Evolutionary conservation across 1,139 yeast species (phyloP).

Genomic region (Cylindricascospora bacillispora): DNA sequence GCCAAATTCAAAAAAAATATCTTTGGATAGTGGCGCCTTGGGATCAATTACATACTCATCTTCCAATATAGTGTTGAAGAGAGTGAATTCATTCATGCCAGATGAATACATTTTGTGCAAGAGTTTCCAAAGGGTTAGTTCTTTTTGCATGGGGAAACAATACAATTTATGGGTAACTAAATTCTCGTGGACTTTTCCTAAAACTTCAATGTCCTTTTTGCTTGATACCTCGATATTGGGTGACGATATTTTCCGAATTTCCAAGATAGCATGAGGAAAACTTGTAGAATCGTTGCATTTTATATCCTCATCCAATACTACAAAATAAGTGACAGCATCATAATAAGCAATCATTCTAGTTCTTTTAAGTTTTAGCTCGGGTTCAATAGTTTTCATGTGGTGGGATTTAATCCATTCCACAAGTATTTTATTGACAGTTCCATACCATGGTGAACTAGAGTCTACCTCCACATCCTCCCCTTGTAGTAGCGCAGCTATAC

Average conservation of each 20-base stretch:
- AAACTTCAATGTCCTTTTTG: too few species aligned
- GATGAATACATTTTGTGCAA: conserved; percentile 25
- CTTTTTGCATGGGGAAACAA: conserved; percentile 25
- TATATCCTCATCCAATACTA: conserved; percentile 19
- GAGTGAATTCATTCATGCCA: conserved; percentile 21
- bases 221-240: too few species aligned
- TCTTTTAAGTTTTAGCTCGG: conserved; percentile 34
- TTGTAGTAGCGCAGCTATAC: conserved; percentile 2
- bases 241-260: too few species aligned
- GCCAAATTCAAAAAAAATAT: conserved; percentile 17
- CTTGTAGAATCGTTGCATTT: conserved; percentile 9
- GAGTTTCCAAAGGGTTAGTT: conserved; percentile 20
- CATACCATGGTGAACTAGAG: conserved; percentile 23
- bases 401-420: conserved; percentile 40
- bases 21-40: conserved; percentile 7
- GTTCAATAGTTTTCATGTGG: conserved; percentile 31
- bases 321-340: conserved; percentile 8
- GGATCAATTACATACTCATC: conserved; percentile 10
- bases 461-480: conserved; percentile 15
- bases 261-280: conserved; percentile 13
- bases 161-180: too few species aligned
- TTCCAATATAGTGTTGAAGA: conserved; percentile 24
- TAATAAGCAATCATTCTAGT: conserved; percentile 33
- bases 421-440: conserved; percentile 39
- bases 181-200: too few species aligned